Evolutionary conservation across 148 eudicot genomes (phyloP), one percentile per base, ranked within the genome.

Genomic region (Amaranthus hypochondriacus): DNA sequence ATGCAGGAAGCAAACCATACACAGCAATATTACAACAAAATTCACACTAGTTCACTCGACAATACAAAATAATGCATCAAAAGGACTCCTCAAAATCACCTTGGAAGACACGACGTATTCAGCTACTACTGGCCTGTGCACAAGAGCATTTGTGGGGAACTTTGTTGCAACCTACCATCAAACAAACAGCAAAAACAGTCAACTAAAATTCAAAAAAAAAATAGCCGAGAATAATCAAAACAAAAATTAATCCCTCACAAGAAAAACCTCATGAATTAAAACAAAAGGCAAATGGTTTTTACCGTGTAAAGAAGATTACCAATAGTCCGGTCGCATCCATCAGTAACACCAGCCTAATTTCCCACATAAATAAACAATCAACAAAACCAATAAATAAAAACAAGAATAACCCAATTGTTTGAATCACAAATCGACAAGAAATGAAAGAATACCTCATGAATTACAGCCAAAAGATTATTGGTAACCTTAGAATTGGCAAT

Each of bases 231-330:
- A 46, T 54, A 12, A 60, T 42, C 62, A 28, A 9, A 70, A 56
- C 43, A 48, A 6, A 66, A 21, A 7, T 50, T 18, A 56, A 68
- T 50, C 71, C 13, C 60, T 8, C 60, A 56, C 15, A 18, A 14
- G 15, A 56, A 9, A 11, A 0, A 56, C 18, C 15, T 56, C 60
- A 11, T 56, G 60, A 56, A 56, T 10, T 56, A 42, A 56, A 11
- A 11, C 5, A 4, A 54, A 1, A 70, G 44, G 56, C 62, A 61
- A 68, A 65, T 13, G 7, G 48, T 50, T 81, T 81, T 18, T 77
- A 92, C 98, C 71, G 87, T 87, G 79, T 93, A 91, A 21, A 93
- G 79, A 55, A 89, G 89, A 86, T 93, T 93, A 9, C 98, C 97
- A 43, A 85, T 69, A 69, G 78, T 71, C 49, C 97, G 89, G 43